These are phyloP conservation scores for Pleurostoma richardsiae DNA, from an alignment of 2,329 filamentous ascomycete genomes.

Conservation along the genomic window DNA sequence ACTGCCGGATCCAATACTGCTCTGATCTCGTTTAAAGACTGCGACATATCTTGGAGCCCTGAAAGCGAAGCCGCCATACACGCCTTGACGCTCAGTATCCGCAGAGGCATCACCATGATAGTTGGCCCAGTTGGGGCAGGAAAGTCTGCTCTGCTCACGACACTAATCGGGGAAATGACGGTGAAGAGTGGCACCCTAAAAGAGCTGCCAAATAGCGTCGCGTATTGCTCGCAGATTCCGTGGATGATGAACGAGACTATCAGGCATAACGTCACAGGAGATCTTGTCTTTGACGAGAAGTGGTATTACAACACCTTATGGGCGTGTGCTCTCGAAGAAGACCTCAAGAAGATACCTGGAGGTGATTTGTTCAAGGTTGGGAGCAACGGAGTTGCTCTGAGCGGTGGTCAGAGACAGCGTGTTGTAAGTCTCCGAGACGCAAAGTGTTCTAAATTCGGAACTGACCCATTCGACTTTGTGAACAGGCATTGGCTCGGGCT, in stretches of 20 bases:
- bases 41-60: not conserved
- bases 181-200: conserved; percentile 5
- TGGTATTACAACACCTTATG: conserved; percentile 8
- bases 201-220: conserved; percentile 1
- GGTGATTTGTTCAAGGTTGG: conserved; percentile 10
- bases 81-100: not conserved
- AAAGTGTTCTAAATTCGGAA: not conserved
- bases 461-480: not conserved
- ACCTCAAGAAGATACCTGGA: conserved; percentile 5
- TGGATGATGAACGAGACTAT: conserved; percentile 15
- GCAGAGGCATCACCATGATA: not conserved
- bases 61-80: not conserved
- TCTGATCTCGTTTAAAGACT: conserved; percentile 3
- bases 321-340: conserved; percentile 6
- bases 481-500: conserved; percentile 33
- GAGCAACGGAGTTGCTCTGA: conserved; percentile 8
- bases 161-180: conserved; percentile 12
- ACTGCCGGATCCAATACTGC: not conserved
- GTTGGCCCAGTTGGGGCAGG: conserved; percentile 15
- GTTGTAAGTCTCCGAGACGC: not conserved
- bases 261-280: conserved; percentile 10
- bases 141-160: conserved; percentile 14
- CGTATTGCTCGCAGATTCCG: conserved; percentile 14
- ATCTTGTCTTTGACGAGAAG: conserved; percentile 4
- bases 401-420: conserved; percentile 10